Evolutionary conservation across 2,329 filamentous ascomycete genomes (phyloP).

Genomic region (Furcasterigmium furcatum): DNA sequence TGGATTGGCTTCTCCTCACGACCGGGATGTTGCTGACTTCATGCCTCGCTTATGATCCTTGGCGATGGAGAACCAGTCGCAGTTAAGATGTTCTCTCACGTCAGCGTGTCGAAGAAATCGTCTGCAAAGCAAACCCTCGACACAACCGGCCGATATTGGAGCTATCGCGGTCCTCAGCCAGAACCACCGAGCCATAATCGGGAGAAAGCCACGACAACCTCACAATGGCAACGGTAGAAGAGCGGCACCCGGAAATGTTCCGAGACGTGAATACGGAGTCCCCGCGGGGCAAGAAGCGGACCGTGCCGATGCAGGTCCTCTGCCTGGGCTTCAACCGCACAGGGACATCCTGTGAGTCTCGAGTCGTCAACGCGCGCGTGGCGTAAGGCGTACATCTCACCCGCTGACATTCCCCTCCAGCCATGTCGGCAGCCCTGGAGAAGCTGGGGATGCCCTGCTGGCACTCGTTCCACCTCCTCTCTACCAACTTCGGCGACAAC

Average conservation of each 20-base stretch:
- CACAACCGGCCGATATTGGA: too few relatives aligned
- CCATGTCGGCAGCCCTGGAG: slow-evolving; percentile 13
- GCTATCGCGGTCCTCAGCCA: too few relatives aligned
- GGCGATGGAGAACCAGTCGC: too few relatives aligned
- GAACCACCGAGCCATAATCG: too few relatives aligned
- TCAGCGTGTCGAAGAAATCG: too few relatives aligned
- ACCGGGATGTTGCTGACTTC: too few relatives aligned
- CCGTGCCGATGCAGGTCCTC: slow-evolving; percentile 15
- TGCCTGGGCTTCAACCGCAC: slow-evolving; percentile 16
- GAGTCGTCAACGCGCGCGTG: neutral
- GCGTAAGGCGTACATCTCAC: too few relatives aligned
- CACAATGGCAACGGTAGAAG: slow-evolving; percentile 14
- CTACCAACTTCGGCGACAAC: slow-evolving; percentile 14
- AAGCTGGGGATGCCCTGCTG: slow-evolving; percentile 13
- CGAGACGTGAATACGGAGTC: slow-evolving; percentile 13
- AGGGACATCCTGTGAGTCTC: slow-evolving; percentile 14
- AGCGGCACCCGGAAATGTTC: slow-evolving; percentile 16
- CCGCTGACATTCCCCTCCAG: neutral
- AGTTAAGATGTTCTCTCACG: too few relatives aligned
- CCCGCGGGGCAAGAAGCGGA: slow-evolving; percentile 11
- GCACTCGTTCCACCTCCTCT: slow-evolving; percentile 12
- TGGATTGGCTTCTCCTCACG: too few relatives aligned
- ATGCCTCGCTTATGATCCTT: too few relatives aligned
- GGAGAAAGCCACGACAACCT: too few relatives aligned
- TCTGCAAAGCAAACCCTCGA: too few relatives aligned